Evolutionary conservation across 257 asterid genomes (phyloP), one percentile per base, ranked within the genome.

Genomic region (Perilla frutescens): DNA sequence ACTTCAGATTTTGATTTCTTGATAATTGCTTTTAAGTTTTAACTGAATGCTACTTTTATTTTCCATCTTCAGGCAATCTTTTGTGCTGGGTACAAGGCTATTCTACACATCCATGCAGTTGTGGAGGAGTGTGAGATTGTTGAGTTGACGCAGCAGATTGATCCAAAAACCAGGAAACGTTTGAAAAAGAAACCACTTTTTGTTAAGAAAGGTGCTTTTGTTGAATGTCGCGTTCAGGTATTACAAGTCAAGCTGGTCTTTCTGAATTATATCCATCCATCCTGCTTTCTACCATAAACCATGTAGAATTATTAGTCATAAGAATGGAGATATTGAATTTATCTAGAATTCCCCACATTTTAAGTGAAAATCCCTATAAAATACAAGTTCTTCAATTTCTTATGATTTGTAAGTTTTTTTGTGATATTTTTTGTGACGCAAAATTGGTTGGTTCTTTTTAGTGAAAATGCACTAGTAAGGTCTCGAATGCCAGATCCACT

Each of bases 71-170:
- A 95, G 99, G 99, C 96, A 59, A 90, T 92, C 48, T 95, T 95
- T 81, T 90, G 96, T 74, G 95, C 97, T 74, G 99, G 99, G n/a
- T 95, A 92, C 86, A 95, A 95, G 89, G 99, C 98, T 69, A 86
- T 95, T 66, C 76, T 95, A 85, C 99, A 95, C 80, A 83, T 95
- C 78, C 99, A 92, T 77, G 85, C 97, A 51, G 79, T 87, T 11
- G 95, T 89, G 62, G 99, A 95, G 87, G 99, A 92, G 75, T 95
- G 99, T 53, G 99, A 95, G 81, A 90, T 95, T 83, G 86, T 89
- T 71, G 97, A 95, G 43, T 83, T 92, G 82, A 76, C 76, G 57
- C 84, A 77, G 76, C 96, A 87, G 80, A 90, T 95, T 75, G 99
- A 95, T 85, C 92, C 83, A 8, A 95, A 87, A 81, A 90, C 97